phyloP scores from a whole-genome alignment of 345 rosid genomes.

The Abelmoschus esculentus region DNA sequence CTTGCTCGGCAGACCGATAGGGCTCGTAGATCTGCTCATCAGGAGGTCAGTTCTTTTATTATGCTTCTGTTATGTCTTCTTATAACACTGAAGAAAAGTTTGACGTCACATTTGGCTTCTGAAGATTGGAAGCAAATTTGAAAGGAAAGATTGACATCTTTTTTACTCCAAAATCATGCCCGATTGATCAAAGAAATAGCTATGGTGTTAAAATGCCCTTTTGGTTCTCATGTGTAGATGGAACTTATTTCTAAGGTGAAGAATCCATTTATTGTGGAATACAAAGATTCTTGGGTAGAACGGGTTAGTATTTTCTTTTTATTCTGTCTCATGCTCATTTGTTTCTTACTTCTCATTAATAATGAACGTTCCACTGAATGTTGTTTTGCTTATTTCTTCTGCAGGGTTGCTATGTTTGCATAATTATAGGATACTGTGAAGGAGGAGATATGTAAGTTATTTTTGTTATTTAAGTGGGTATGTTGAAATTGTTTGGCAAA shows the following conservation, averaged over 20 bases:
- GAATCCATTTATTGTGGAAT: constrained; percentile 88
- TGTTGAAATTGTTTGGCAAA: constrained; percentile 2
- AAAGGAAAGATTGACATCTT: background rate
- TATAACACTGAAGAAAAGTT: background rate
- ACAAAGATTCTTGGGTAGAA: constrained; percentile 98
- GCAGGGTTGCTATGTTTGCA: constrained; percentile 98
- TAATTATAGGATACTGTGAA: constrained; percentile 85
- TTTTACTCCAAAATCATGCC: background rate
- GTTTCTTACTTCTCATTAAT: background rate
- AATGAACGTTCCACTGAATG: background rate
- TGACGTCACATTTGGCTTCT: background rate
- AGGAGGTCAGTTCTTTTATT: constrained; percentile 48
- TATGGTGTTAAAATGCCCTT: constrained; percentile 2
- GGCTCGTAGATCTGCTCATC: constrained; percentile 89
- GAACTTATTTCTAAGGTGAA: constrained; percentile 81
- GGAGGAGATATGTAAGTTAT: constrained; percentile 90
- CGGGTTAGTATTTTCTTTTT: constrained; percentile 39
- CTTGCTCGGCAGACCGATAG: constrained; percentile 96
- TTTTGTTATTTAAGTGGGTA: background rate
- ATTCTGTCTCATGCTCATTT: background rate
- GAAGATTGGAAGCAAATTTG: background rate
- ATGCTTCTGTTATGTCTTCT: background rate
- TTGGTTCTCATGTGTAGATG: constrained; percentile 45
- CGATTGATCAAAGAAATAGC: background rate
- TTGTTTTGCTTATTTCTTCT: constrained; percentile 9